Conservation (phyloP, 208 protist genomes). For the Trypanosoma lewisi region DNA sequence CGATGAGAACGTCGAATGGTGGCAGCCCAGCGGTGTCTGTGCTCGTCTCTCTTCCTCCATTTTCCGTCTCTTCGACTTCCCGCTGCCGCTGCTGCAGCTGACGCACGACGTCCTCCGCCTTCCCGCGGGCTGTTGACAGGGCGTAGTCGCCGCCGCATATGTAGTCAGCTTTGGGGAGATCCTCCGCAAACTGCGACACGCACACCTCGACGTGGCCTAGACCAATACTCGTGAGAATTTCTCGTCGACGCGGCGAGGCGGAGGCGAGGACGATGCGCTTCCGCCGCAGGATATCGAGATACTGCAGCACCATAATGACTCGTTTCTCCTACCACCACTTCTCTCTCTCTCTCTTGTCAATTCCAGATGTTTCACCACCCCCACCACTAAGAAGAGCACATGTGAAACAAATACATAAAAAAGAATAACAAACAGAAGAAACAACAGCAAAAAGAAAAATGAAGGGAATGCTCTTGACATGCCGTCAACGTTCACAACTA, state of each 20-base stretch:
- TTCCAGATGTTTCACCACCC: not conserved
- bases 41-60: no score
- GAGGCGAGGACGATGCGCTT: conserved; percentile 41
- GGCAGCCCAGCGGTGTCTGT: not conserved
- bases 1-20: conserved; percentile 38
- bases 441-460: not conserved
- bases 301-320: conserved; percentile 30
- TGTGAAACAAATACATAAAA: not conserved
- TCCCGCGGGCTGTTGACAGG: conserved; percentile 28
- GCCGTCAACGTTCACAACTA: no score
- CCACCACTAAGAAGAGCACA: not conserved
- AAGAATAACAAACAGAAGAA: no score
- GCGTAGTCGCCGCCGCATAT: conserved; percentile 32
- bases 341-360: not conserved
- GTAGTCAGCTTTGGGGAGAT: conserved; percentile 31
- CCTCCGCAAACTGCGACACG: conserved; percentile 33
- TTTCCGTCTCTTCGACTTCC: not conserved
- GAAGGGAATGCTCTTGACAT: no score
- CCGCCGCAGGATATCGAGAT: conserved; percentile 25
- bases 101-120: conserved; percentile 27
- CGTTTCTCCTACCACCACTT: not conserved
- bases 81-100: conserved; percentile 15
- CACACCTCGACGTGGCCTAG: conserved; percentile 27
- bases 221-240: conserved; percentile 30
- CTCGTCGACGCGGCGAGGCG: conserved; percentile 33